These are phyloP conservation scores for Mycena polygramma DNA, from an alignment of 768 basidiomycete species.

Conservation along the genomic window DNA sequence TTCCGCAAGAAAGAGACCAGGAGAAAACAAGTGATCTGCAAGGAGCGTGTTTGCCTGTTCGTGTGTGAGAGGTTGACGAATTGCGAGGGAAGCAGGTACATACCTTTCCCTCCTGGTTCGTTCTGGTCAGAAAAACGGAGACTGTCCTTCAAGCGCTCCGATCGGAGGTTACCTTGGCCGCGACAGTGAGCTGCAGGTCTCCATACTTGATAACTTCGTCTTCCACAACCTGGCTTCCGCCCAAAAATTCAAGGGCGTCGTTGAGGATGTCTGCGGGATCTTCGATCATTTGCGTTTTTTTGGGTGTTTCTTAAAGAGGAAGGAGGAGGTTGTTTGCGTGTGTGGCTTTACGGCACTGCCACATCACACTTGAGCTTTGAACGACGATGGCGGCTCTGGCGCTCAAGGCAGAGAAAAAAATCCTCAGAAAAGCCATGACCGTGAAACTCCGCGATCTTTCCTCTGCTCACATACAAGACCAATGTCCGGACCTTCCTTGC, in stretches of 20 bases:
- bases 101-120: constrained; percentile 70
- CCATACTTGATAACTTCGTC: constrained; percentile 65
- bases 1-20: constrained; percentile 75
- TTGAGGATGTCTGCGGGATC: constrained; percentile 65
- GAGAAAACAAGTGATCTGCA: constrained; percentile 82
- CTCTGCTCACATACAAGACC: constrained; percentile 61
- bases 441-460: constrained; percentile 60
- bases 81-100: constrained; percentile 14
- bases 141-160: not conserved
- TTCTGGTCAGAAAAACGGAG: constrained; percentile 11
- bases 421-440: constrained; percentile 65
- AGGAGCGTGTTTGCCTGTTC: constrained; percentile 75
- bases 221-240: constrained; percentile 57
- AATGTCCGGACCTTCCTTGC: constrained; percentile 59
- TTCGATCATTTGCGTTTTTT: constrained; percentile 26
- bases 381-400: constrained; percentile 21
- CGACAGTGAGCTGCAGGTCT: constrained; percentile 64
- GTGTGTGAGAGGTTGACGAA: not conserved
- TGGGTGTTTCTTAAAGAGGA: constrained; percentile 3
- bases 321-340: not conserved
- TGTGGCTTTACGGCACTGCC: not conserved
- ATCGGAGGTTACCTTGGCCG: constrained; percentile 64
- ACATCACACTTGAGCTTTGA: constrained; percentile 1
- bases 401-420: constrained; percentile 65
- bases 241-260: constrained; percentile 67